A percentile compares a stretch with the other conserved stretches of the same genome.
These are phyloP conservation scores for Chloroidium sp. DNA, from an alignment of 163 green algal genomes.

Conservation along the genomic window DNA sequence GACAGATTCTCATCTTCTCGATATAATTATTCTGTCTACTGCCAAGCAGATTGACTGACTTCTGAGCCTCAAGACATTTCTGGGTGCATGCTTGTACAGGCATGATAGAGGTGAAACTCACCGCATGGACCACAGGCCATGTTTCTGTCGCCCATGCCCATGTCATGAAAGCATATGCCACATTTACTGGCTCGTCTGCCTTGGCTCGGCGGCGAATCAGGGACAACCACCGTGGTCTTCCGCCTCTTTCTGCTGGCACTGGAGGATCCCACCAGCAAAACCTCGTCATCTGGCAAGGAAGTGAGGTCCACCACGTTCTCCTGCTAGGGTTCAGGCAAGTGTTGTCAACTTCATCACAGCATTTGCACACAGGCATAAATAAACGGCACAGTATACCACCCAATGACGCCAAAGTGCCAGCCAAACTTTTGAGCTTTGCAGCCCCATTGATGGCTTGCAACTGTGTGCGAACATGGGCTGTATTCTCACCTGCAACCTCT, in stretches of 20 bases:
- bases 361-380: too few species aligned
- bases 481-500: too few species aligned
- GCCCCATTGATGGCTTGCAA: too few species aligned
- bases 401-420: too few species aligned
- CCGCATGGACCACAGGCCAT: conserved; percentile 33
- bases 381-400: too few species aligned
- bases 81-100: too few species aligned
- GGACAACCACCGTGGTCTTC: neutral
- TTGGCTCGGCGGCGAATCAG: neutral
- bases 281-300: neutral
- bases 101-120: neutral
- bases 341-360: too few species aligned
- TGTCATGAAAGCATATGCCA: conserved; percentile 27
- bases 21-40: too few species aligned
- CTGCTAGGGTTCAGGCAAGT: neutral
- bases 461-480: too few species aligned
- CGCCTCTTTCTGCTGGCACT: neutral
- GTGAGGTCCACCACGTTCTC: conserved; percentile 1
- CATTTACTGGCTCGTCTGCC: conserved; percentile 10
- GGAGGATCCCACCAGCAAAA: neutral
- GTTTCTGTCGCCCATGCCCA: conserved; percentile 6
- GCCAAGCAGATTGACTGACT: too few species aligned
- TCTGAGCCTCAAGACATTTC: too few species aligned
- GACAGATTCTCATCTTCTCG: neutral
- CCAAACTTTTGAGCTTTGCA: too few species aligned